phyloP scores from a whole-genome alignment of 2,329 filamentous ascomycete genomes.

The Aureobasidium vineae region DNA sequence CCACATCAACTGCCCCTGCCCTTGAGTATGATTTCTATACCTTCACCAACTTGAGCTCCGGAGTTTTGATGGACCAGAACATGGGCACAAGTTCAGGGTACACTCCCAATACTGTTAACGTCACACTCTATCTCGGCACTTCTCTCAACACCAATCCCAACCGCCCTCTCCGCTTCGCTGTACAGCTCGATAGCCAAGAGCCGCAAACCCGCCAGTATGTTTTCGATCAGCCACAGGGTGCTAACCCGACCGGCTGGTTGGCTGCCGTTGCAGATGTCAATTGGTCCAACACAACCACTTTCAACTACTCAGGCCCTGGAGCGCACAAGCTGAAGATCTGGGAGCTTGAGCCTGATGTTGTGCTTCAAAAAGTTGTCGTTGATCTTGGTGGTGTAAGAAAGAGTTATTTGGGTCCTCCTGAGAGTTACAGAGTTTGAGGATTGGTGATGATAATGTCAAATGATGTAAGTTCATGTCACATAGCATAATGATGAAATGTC shows the following conservation, averaged over 20 bases:
- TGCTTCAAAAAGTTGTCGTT: constrained; percentile 41
- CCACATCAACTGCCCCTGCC: constrained; percentile 51
- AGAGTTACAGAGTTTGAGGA: constrained; percentile 35
- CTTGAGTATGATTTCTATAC: constrained; percentile 63
- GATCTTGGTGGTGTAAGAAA: constrained; percentile 38
- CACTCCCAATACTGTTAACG: constrained; percentile 43
- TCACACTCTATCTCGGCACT: constrained; percentile 34
- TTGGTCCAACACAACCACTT: constrained; percentile 50
- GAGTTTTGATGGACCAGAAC: constrained; percentile 33
- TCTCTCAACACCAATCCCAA: constrained; percentile 35
- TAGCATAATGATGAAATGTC: not conserved
- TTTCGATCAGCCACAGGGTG: constrained; percentile 33
- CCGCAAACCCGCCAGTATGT: constrained; percentile 34
- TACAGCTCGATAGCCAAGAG: constrained; percentile 36
- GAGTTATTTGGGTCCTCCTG: constrained; percentile 41
- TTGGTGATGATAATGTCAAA: not conserved
- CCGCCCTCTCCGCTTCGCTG: constrained; percentile 41
- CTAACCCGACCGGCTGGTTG: constrained; percentile 50
- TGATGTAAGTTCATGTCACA: not conserved
- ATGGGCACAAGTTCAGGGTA: constrained; percentile 37
- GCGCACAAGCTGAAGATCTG: constrained; percentile 48
- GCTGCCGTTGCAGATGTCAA: constrained; percentile 52
- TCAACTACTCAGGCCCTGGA: constrained; percentile 39
- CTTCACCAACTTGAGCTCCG: constrained; percentile 52
- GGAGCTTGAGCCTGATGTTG: constrained; percentile 48